Percentiles rank a stretch among this genome's conserved stretches.
Conservation (phyloP, 2,329 filamentous ascomycete species). For the Leptoxyphium fumago region DNA sequence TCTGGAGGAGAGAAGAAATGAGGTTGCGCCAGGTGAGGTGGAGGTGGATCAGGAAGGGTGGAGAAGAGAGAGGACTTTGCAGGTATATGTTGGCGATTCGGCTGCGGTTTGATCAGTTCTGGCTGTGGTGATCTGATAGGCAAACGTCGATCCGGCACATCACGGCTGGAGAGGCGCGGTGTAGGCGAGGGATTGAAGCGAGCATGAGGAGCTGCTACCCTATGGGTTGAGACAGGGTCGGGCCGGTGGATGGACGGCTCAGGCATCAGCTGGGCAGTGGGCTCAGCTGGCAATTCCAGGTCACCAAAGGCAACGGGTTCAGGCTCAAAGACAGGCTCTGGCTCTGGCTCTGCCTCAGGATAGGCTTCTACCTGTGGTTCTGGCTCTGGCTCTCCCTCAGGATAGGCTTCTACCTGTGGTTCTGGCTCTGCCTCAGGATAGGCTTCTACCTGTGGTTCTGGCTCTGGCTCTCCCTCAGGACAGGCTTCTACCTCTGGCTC, state of each 20-base stretch:
- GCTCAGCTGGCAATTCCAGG: too few species aligned
- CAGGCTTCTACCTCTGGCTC: too few species aligned
- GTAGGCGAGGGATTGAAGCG: not conserved
- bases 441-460: constrained; percentile 1
- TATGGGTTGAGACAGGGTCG: too few species aligned
- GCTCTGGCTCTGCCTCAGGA: constrained; percentile 6
- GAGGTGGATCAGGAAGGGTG: constrained; percentile 15
- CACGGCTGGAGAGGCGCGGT: constrained; percentile 1
- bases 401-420: constrained; percentile 6
- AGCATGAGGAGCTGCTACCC: too few species aligned
- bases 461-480: not conserved
- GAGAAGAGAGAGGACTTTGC: constrained; percentile 5
- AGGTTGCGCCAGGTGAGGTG: constrained; percentile 21
- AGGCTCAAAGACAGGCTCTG: not conserved
- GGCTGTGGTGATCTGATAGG: not conserved
- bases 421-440: constrained; percentile 1
- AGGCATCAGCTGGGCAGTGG: constrained; percentile 1
- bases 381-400: constrained; percentile 4
- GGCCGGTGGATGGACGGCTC: constrained; percentile 1
- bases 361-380: constrained; percentile 4
- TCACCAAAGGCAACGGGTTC: too few species aligned
- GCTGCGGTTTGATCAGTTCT: not conserved
- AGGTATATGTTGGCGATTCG: not conserved
- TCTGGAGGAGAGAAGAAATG: constrained; percentile 21
- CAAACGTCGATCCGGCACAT: constrained; percentile 3